Base-by-base conservation (phyloP, 2,329 filamentous ascomycete genomes). In the Huntiella abstrusa region DNA sequence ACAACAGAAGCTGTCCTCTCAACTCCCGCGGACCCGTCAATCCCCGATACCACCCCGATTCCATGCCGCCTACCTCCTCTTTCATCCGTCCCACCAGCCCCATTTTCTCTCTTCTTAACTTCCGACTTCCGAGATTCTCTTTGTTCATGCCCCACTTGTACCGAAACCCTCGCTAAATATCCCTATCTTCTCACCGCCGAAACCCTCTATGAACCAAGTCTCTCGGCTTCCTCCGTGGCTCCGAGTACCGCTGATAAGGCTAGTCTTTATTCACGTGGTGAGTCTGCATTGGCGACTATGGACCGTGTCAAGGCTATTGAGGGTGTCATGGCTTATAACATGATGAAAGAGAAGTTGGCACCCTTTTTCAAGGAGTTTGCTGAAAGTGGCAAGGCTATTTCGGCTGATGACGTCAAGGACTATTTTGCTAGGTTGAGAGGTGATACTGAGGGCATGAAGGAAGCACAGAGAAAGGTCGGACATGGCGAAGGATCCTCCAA, bases 321-420 rank as follows among this genome's bases (percentile, higher is more conserved):
- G 60, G 91, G 91, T 12, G 88, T 93, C 40, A 95, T 96, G 86
- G 88, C 87, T 0, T 98, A 96, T 63, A 95, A 96, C 56, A 82
- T 93, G 56, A 71, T 98, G 50, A 91, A 92, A 58, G 87, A 96
- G 57, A 87, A 88, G 58, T 76, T 98, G n/a, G 94, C 88, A 67
- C 79, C 80, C 0, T 96, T 98, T 59, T 75, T 98, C 56, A 77
- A 87, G 62, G 82, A 92, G 38, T 98, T 94, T 59, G 91, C 91
- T 0, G 85, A 95, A 58, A 92, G 80, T 52, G 88, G 88, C 1
- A 68, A 83, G 60, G 78, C 83, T 0, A 87, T 98, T 16, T 80
- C 85, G 1, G 88, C 88, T 1, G 91, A 98, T 58, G 87, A 96
- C 62, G 91, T 98, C 62, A 98, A 95, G 62, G 75, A 75, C 2